Conservation (phyloP, 1,284 basidiomycete species). For the Neonothopanus nambi region DNA sequence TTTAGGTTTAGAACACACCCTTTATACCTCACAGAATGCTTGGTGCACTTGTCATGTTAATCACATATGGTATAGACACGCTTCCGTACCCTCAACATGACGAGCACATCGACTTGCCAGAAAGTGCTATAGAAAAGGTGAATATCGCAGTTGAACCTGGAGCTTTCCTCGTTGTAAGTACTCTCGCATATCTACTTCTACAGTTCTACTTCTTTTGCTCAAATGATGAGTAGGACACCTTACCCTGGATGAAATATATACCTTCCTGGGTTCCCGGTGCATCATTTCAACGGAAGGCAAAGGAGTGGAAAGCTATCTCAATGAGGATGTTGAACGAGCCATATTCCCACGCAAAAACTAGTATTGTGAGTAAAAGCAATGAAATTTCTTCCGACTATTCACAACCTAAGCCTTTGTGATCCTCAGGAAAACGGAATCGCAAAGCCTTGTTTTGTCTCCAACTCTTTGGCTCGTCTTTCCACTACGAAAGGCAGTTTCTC, state of each 20-base stretch:
- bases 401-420: background rate
- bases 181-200: background rate
- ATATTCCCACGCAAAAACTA: background rate
- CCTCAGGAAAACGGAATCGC: background rate
- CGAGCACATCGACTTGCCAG: background rate
- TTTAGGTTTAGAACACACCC: background rate
- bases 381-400: background rate
- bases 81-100: background rate
- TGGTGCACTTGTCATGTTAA: constrained; percentile 1
- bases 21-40: background rate
- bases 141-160: background rate
- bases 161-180: constrained; percentile 4
- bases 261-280: constrained; percentile 10
- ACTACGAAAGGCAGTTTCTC: background rate
- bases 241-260: constrained; percentile 3
- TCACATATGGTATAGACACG: constrained; percentile 2
- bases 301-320: background rate
- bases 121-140: background rate
- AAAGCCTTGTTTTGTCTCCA: no score
- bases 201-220: background rate
- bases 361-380: background rate
- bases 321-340: background rate
- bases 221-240: background rate
- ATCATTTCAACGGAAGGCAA: background rate
- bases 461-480: background rate